Conservation (phyloP, 2,329 filamentous ascomycete species). For the Pseudogymnoascus sp. region DNA sequence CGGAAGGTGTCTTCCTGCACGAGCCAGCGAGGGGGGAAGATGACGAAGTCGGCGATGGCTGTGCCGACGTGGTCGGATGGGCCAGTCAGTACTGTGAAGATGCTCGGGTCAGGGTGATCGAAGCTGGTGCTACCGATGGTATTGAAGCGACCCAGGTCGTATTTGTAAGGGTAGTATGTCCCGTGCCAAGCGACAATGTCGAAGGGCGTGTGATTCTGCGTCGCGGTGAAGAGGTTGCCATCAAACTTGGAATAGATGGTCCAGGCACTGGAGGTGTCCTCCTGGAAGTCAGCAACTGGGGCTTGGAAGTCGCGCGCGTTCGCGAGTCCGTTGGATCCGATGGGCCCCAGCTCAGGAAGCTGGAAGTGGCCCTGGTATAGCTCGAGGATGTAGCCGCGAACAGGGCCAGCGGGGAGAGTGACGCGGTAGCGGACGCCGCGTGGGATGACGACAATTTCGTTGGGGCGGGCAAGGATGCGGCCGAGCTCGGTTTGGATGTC, state of each 20-base stretch:
- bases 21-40: conserved; percentile 57
- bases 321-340: conserved; percentile 66
- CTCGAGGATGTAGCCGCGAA: conserved; percentile 67
- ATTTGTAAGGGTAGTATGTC: conserved; percentile 74
- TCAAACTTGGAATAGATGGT: conserved; percentile 58
- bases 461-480: conserved; percentile 63
- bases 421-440: conserved; percentile 69
- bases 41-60: conserved; percentile 55
- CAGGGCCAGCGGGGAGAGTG: conserved; percentile 50
- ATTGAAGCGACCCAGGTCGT: conserved; percentile 71
- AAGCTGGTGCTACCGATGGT: conserved; percentile 64
- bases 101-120: conserved; percentile 71
- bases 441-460: conserved; percentile 70
- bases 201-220: conserved; percentile 64
- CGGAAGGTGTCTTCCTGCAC: conserved; percentile 53
- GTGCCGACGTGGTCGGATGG: conserved; percentile 47
- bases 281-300: conserved; percentile 60
- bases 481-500: conserved; percentile 75
- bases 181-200: conserved; percentile 77
- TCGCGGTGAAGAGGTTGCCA: conserved; percentile 56
- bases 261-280: conserved; percentile 41
- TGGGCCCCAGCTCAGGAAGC: conserved; percentile 64
- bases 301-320: conserved; percentile 69
- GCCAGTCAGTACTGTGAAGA: conserved; percentile 61
- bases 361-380: conserved; percentile 64